Evolutionary conservation across 73 alveolate genomes (phyloP).

Genomic region (Paramecium pentaurelia): DNA sequence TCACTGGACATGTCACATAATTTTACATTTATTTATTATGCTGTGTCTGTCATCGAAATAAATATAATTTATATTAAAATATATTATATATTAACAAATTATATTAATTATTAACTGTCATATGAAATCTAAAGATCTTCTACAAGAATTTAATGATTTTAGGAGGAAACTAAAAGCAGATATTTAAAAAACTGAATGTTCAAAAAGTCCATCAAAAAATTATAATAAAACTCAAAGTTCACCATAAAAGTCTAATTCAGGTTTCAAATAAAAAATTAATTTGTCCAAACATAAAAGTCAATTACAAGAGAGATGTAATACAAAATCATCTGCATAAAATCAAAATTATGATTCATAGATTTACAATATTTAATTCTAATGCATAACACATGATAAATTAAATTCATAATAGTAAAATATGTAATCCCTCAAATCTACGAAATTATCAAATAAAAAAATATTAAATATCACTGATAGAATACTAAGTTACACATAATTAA

Average conservation of each 20-base stretch:
- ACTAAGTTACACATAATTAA: neutral
- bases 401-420: neutral
- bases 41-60: neutral
- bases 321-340: neutral
- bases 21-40: neutral
- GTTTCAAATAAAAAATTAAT: neutral
- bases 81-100: neutral
- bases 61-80: neutral
- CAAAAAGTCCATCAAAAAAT: neutral
- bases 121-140: neutral
- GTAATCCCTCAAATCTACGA: neutral
- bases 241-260: neutral
- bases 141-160: neutral
- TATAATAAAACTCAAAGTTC: neutral
- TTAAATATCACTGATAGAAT: neutral
- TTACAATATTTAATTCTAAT: neutral
- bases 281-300: neutral
- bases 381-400: neutral
- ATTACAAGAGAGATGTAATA: neutral
- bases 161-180: neutral
- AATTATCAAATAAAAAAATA: neutral
- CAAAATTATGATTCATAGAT: neutral
- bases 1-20: slow-evolving; percentile 15
- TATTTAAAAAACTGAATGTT: neutral
- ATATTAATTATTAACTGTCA: neutral